Percentiles rank a stretch among this genome's conserved stretches.
Conservation (phyloP, 83 land plant species). For the Larix sibirica region DNA sequence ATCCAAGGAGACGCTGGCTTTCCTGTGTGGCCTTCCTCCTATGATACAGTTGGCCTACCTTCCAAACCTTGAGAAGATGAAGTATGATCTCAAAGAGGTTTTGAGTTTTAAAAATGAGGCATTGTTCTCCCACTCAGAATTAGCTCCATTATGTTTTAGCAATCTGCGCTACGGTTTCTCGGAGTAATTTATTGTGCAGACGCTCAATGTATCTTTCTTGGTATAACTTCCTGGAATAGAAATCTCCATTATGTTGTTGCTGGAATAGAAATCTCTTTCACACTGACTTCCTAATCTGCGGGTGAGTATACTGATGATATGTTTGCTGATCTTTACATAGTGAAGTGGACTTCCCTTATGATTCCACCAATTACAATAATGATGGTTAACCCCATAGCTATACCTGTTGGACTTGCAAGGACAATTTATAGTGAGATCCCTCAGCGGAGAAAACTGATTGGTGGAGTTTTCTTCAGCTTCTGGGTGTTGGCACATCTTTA, state of each 20-base stretch:
- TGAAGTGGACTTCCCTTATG: conserved; percentile 22
- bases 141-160: too few species aligned
- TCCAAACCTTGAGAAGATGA: too few species aligned
- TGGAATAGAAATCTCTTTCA: conserved; percentile 75
- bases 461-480: conserved; percentile 82
- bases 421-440: conserved; percentile 62
- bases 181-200: conserved; percentile 77
- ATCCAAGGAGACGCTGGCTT: too few species aligned
- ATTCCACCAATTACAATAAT: conserved; percentile 73
- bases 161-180: conserved; percentile 26
- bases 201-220: conserved; percentile 55
- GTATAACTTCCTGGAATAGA: conserved; percentile 74
- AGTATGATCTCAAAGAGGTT: too few species aligned
- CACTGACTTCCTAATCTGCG: conserved; percentile 58
- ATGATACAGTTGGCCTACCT: too few species aligned
- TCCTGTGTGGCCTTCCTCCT: too few species aligned
- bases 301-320: conserved; percentile 54
- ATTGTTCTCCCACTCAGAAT: too few species aligned
- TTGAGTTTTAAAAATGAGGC: too few species aligned
- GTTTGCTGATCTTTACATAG: conserved; percentile 78
- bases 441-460: conserved; percentile 69
- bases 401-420: conserved; percentile 60
- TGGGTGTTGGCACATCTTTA: conserved; percentile 84
- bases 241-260: conserved; percentile 48
- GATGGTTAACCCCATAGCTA: conserved; percentile 72